phyloP scores from a whole-genome alignment of 2,329 filamentous ascomycete genomes.

The Didymella pomorum region DNA sequence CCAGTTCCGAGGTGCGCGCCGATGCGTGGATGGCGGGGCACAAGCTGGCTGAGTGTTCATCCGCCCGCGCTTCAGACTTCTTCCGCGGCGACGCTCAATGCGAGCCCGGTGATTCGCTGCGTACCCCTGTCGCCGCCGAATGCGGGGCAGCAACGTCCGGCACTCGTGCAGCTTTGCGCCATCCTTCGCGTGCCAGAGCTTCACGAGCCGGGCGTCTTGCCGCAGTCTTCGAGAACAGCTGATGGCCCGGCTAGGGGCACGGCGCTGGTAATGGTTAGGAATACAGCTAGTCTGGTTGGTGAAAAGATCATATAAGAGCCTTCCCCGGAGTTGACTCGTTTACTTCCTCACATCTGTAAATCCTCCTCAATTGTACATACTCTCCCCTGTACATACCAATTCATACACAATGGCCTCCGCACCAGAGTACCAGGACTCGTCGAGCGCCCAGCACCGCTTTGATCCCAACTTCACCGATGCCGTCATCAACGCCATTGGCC shows the following conservation, averaged over 20 bases:
- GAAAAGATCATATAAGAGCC: conserved; percentile 30
- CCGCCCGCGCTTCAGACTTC: conserved; percentile 30
- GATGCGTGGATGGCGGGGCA: conserved; percentile 36
- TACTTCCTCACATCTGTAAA: background rate
- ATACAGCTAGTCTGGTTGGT: conserved; percentile 32
- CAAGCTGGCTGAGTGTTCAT: conserved; percentile 38
- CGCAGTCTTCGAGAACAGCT: conserved; percentile 22
- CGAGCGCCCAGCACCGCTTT: conserved; percentile 57
- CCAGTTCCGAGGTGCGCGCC: conserved; percentile 16
- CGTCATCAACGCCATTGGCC: conserved; percentile 76
- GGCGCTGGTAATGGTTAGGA: conserved; percentile 35
- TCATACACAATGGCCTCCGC: conserved; percentile 28
- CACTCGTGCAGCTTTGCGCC: conserved; percentile 26
- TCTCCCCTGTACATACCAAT: conserved; percentile 2
- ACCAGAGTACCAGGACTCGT: conserved; percentile 29
- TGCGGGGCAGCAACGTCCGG: conserved; percentile 37
- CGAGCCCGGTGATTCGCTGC: conserved; percentile 65
- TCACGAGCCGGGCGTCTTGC: conserved; percentile 32
- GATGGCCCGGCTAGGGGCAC: conserved; percentile 31
- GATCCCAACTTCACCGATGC: conserved; percentile 80
- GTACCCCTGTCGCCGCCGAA: conserved; percentile 12
- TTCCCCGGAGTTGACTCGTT: conserved; percentile 11
- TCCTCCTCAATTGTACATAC: background rate
- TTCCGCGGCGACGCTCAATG: background rate
- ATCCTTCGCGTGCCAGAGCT: conserved; percentile 16